Conservation (phyloP, 1,284 basidiomycete species). For the Rhodotorula sp. region DNA sequence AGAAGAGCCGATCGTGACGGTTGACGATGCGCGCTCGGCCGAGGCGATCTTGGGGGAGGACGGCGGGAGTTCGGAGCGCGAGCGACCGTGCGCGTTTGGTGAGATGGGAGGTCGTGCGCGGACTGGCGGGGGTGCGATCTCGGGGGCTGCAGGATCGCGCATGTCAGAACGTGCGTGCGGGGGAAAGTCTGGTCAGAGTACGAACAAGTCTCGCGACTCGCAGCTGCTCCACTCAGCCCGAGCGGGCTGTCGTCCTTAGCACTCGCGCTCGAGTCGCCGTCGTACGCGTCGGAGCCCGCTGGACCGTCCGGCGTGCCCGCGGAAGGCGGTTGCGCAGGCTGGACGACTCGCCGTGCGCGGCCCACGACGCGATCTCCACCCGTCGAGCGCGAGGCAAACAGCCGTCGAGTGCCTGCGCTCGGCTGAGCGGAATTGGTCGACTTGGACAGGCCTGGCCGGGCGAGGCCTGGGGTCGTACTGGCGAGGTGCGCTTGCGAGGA, state of each 20-base stretch:
- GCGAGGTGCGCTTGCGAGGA: not conserved
- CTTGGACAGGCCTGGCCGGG: constrained; percentile 16
- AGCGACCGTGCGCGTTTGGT: constrained; percentile 31
- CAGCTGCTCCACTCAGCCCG: not conserved
- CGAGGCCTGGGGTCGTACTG: constrained; percentile 18
- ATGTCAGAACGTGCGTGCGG: not conserved
- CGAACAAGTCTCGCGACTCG: constrained; percentile 8
- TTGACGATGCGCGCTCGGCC: constrained; percentile 22
- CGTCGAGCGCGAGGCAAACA: not conserved
- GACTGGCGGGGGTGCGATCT: not conserved
- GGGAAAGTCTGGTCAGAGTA: not conserved
- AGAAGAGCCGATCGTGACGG: constrained; percentile 31
- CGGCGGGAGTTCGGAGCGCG: constrained; percentile 36
- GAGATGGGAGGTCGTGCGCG: constrained; percentile 27
- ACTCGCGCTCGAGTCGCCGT: not conserved
- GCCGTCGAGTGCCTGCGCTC: not conserved
- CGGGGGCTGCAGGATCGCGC: not conserved
- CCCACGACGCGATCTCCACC: constrained; percentile 7
- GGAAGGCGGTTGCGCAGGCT: constrained; percentile 5
- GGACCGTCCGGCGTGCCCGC: not conserved
- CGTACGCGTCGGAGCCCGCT: constrained; percentile 2
- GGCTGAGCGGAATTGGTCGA: constrained; percentile 7
- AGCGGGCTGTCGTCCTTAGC: constrained; percentile 7
- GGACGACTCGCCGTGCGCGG: constrained; percentile 13
- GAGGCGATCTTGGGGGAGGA: constrained; percentile 33